Conservation (phyloP, 306 rosid species). For the Urtica urens region DNA sequence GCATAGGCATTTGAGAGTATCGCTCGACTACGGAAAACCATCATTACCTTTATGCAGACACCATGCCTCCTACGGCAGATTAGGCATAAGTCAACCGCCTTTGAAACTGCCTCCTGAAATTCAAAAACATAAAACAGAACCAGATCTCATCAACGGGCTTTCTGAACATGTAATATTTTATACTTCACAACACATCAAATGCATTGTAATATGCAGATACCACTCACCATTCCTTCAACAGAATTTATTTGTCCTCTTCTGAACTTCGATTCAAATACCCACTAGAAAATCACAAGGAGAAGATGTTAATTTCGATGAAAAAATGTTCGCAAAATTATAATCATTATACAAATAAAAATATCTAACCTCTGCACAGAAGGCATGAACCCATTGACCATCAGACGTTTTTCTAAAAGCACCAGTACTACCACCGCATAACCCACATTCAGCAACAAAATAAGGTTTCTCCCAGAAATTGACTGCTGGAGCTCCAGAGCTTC, state of each 20-base stretch:
- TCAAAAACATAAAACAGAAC: conserved; percentile 11
- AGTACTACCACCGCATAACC: conserved; percentile 76
- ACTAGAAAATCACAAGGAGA: conserved; percentile 32
- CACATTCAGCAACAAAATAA: conserved; percentile 65
- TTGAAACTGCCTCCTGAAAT: conserved; percentile 49
- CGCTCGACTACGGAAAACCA: conserved; percentile 6
- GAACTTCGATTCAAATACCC: conserved; percentile 81
- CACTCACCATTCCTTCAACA: conserved; percentile 82
- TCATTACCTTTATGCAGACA: conserved; percentile 71
- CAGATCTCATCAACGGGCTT: conserved; percentile 1
- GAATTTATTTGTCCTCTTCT: conserved; percentile 72
- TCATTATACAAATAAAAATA: conserved; percentile 3
- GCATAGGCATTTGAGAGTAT: conserved; percentile 1
- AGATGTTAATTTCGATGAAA: conserved; percentile 4
- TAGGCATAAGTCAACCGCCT: conserved; percentile 55
- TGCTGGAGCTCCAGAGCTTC: conserved; percentile 39
- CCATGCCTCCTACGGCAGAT: conserved; percentile 68
- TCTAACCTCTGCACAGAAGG: conserved; percentile 91
- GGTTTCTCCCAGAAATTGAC: conserved; percentile 81
- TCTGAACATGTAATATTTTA: neutral
- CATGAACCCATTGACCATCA: conserved; percentile 96
- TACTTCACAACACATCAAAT: neutral
- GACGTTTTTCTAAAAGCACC: conserved; percentile 93
- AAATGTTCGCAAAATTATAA: conserved; percentile 1
- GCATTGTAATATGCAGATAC: neutral